These are phyloP conservation scores for Globisporangium paddicum DNA, from an alignment of 352 stramenopile species.

Conservation along the genomic window DNA sequence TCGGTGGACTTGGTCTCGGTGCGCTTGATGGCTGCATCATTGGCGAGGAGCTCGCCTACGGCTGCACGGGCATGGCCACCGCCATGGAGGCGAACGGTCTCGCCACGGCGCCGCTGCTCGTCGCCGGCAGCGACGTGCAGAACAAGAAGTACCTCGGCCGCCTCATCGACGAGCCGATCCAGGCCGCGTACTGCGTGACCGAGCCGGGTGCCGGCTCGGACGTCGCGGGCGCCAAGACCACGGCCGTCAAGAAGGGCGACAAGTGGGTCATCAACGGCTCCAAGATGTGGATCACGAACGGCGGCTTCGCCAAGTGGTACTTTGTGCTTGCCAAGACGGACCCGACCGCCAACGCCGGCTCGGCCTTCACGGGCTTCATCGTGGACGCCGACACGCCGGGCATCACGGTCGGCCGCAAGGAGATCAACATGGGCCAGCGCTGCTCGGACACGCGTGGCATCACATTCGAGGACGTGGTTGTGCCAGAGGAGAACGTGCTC, in stretches of 20 bases:
- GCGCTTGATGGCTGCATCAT: slow-evolving; percentile 85
- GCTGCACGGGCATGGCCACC: slow-evolving; percentile 90
- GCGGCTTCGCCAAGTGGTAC: slow-evolving; percentile 87
- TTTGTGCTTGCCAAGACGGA: slow-evolving; percentile 92
- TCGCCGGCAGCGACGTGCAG: slow-evolving; percentile 77
- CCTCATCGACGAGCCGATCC: slow-evolving; percentile 74
- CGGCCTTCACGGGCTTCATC: slow-evolving; percentile 90
- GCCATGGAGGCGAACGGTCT: slow-evolving; percentile 88
- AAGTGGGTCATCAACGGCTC: slow-evolving; percentile 92
- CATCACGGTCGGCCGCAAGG: slow-evolving; percentile 85
- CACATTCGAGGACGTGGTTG: slow-evolving; percentile 89
- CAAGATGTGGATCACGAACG: slow-evolving; percentile 95
- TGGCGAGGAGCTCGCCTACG: slow-evolving; percentile 87
- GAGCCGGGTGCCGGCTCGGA: slow-evolving; percentile 89
- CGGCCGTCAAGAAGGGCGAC: slow-evolving; percentile 90
- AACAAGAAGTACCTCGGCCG: slow-evolving; percentile 86
- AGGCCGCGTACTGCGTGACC: slow-evolving; percentile 89
- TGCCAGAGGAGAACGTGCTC: slow-evolving; percentile 86
- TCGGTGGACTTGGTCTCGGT: slow-evolving; percentile 74
- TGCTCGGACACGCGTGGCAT: slow-evolving; percentile 89
- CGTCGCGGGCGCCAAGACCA: slow-evolving; percentile 87
- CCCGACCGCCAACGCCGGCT: slow-evolving; percentile 52
- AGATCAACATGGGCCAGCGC: slow-evolving; percentile 90
- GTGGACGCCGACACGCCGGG: slow-evolving; percentile 83
- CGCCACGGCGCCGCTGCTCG: slow-evolving; percentile 75